Evolutionary conservation across 495 filamentous ascomycete genomes (phyloP).

Genomic region (Bacidia gigantensis): DNA sequence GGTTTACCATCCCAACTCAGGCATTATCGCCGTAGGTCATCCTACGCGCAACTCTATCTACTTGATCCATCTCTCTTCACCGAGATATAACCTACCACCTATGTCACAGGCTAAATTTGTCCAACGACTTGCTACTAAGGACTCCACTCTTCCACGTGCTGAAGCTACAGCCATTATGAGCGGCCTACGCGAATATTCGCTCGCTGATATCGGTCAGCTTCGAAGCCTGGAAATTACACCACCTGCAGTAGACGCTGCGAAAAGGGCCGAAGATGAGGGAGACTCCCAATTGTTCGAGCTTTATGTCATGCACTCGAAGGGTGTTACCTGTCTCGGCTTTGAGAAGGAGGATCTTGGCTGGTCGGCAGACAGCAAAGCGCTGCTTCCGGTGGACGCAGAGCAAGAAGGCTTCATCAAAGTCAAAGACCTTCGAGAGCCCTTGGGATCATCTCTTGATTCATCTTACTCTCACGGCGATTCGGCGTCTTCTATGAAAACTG

Average conservation of each 20-base stretch:
- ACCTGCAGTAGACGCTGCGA: slow-evolving; percentile 38
- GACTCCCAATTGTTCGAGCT: slow-evolving; percentile 71
- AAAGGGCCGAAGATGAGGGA: slow-evolving; percentile 35
- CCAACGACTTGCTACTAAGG: slow-evolving; percentile 56
- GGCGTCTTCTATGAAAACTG: slow-evolving; percentile 16
- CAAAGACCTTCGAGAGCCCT: slow-evolving; percentile 34
- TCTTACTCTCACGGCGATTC: slow-evolving; percentile 40
- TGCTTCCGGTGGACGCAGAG: slow-evolving; percentile 59
- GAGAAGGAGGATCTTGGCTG: slow-evolving; percentile 82
- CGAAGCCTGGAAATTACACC: slow-evolving; percentile 80
- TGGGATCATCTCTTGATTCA: slow-evolving; percentile 28
- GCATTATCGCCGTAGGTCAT: slow-evolving; percentile 88
- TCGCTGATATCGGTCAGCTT: slow-evolving; percentile 73
- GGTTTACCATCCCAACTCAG: slow-evolving; percentile 75
- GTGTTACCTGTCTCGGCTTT: slow-evolving; percentile 73
- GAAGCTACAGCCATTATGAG: slow-evolving; percentile 94
- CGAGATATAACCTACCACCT: slow-evolving; percentile 61
- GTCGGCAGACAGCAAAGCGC: slow-evolving; percentile 71
- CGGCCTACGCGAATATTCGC: slow-evolving; percentile 85
- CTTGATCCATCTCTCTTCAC: slow-evolving; percentile 86
- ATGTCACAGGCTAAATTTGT: slow-evolving; percentile 83
- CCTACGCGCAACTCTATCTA: slow-evolving; percentile 95
- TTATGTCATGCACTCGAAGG: slow-evolving; percentile 93
- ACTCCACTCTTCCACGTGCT: slow-evolving; percentile 59
- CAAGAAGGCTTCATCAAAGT: slow-evolving; percentile 46